Conservation (phyloP, 1,139 yeast genomes). For the Geotrichum cucujoidarum region DNA sequence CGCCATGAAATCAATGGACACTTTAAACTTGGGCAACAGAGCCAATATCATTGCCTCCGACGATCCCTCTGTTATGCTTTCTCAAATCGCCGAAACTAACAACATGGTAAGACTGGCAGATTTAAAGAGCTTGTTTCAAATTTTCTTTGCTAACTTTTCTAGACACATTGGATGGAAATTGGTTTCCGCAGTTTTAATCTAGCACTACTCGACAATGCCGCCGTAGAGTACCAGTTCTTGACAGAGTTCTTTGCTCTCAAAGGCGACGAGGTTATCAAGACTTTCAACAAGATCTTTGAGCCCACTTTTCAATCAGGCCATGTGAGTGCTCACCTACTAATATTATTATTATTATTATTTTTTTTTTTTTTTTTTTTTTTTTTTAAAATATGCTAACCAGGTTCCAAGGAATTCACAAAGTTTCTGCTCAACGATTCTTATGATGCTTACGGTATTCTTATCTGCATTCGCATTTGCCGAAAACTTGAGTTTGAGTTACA, state of each 20-base stretch:
- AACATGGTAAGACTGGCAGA: constrained; percentile 36
- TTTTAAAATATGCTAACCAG: background rate
- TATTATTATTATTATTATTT: no score
- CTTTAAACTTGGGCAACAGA: constrained; percentile 55
- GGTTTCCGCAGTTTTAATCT: constrained; percentile 68
- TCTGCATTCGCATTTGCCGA: constrained; percentile 72
- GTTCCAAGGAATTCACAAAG: constrained; percentile 38
- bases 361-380: no score
- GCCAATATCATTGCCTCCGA: constrained; percentile 49
- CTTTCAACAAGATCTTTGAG: constrained; percentile 47
- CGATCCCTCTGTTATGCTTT: constrained; percentile 65
- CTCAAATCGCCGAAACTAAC: constrained; percentile 79
- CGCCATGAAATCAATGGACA: constrained; percentile 39
- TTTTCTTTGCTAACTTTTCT: background rate
- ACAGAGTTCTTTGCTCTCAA: constrained; percentile 61
- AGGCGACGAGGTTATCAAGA: constrained; percentile 42
- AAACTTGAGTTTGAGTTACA: constrained; percentile 59
- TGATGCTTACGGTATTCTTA: constrained; percentile 73
- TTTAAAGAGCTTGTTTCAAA: background rate
- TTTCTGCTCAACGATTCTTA: constrained; percentile 47
- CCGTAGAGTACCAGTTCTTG: constrained; percentile 71
- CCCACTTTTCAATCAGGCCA: constrained; percentile 50
- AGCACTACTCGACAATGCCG: constrained; percentile 70
- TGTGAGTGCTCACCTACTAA: constrained; percentile 30
- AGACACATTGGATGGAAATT: constrained; percentile 62